phyloP scores from a whole-genome alignment of 768 basidiomycete species.

The Panus rudis region DNA sequence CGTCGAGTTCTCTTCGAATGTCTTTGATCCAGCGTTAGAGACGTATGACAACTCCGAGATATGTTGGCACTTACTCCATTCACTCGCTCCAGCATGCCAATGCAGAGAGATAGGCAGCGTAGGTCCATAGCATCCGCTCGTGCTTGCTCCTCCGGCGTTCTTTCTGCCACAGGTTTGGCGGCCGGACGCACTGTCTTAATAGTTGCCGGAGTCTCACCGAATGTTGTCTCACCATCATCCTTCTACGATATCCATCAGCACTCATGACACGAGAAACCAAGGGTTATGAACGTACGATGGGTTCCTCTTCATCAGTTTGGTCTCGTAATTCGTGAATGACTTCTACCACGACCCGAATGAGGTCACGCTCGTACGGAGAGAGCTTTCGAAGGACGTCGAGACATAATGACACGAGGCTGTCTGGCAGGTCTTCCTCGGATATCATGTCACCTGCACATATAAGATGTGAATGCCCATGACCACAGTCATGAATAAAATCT shows the following conservation, averaged over 20 bases:
- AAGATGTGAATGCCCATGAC: slow-evolving; percentile 1
- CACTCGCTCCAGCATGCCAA: slow-evolving; percentile 80
- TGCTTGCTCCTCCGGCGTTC: slow-evolving; percentile 53
- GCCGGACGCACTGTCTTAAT: slow-evolving; percentile 17
- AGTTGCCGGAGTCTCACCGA: slow-evolving; percentile 23
- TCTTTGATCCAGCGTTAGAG: slow-evolving; percentile 22
- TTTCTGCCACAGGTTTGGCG: slow-evolving; percentile 31
- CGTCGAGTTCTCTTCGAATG: slow-evolving; percentile 62
- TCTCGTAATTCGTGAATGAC: slow-evolving; percentile 77
- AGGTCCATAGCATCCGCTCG: slow-evolving; percentile 61
- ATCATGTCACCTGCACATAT: slow-evolving; percentile 69
- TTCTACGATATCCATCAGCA: slow-evolving; percentile 17
- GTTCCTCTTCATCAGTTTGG: slow-evolving; percentile 34
- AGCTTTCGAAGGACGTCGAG: slow-evolving; percentile 77
- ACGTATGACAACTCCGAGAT: slow-evolving; percentile 12
- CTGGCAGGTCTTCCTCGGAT: slow-evolving; percentile 60
- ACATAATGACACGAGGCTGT: slow-evolving; percentile 61
- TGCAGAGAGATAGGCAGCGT: slow-evolving; percentile 69
- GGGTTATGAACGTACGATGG: slow-evolving; percentile 17
- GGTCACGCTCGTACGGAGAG: slow-evolving; percentile 69
- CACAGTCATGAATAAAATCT: background rate
- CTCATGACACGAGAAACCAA: background rate
- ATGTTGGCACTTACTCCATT: slow-evolving; percentile 53
- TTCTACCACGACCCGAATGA: slow-evolving; percentile 85
- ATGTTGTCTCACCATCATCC: slow-evolving; percentile 30